Base-by-base conservation (phyloP, 2,329 filamentous ascomycete genomes). In the Exophiala sp. region DNA sequence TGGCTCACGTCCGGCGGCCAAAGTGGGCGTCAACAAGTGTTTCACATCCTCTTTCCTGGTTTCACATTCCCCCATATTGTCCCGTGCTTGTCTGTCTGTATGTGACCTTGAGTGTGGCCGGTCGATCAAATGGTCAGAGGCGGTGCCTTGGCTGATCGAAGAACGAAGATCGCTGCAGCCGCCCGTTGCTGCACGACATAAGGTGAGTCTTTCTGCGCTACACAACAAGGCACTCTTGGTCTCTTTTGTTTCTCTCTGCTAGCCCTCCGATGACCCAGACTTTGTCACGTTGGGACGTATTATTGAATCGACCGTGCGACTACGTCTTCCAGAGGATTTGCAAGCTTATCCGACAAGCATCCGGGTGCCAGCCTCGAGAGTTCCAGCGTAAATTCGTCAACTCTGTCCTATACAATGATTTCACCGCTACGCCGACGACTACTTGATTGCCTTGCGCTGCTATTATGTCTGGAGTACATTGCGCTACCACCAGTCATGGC, bases 1-100 rank as follows among this genome's bases (percentile, higher is more conserved):
- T 44, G 50, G 50, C 33, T 43, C n/a, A 36, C n/a, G 35, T 35
- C 24, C 32, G 51, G 55, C 55, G 55, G 34, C 34, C 54, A 58
- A 18, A 16, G 14, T 20, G 41, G 42, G 41, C 49, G 36, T 57
- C 54, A 57, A 49, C 18, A 18, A 14, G n/a, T 36, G 50, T 58
- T 55, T 58, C 55, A 58, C 52, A 21, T 46, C 24, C 40, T 29
- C 24, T 29, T 50, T 18, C 18, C 16, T 14, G 36, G 50, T 58
- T 55, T 58, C 55, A 58, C 52, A 21, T 46, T 34, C 40, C 33
- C n/a, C 12, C 36, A 18, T 33, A 18, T 35, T 12, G 41, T 45
- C 44, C 56, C 52, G 32, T 40, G 39, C 29, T 48, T 6, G 16
- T 38, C 33, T 14, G 9, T 29, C 16, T 4, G 20, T 39, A 7